Base-by-base conservation (phyloP, 768 basidiomycete genomes). In the Trametes gibbosa region DNA sequence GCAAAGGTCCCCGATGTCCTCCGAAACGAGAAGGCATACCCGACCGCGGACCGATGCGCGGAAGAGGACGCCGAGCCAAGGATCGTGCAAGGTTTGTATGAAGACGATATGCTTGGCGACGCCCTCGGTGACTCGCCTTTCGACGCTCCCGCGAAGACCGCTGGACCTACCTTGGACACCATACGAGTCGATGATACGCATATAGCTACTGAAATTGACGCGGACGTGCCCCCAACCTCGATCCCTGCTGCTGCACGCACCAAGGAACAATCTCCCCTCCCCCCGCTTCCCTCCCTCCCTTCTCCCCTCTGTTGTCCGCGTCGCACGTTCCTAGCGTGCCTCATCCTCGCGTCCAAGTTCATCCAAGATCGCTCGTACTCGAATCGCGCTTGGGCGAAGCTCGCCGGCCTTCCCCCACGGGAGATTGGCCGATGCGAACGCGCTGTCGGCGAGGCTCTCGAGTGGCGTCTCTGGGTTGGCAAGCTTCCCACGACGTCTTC, bases 401-500 rank as follows among this genome's bases (percentile, higher is more conserved):
- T 98, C 6, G 90, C 90, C n/a, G 93, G 94, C 17, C 80, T 98
- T 2, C 84, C 87, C 0, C 85, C 92, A 5, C 76, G 85, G 41
- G 95, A 98, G 76, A 90, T 98, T 51, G 86, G 91, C 39, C 83
- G 85, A 17, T 95, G 92, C 68, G 95, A 98, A 73, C 84, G 90
- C 23, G 90, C 90, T 0, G 83, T 98, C 41, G 90, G 93, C 23
- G 85, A 86, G 69, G 87, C 92, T 9, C 81, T 96, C 19, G 86
- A 87, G 60, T 96, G 92, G 91, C 83, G 90, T n/a, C 83, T 95
- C 23, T 95, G 92, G 92, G 91, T 95, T 40, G 92, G 92, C 56
- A 92, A 92, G 73, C 74, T 77, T 66, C 74, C 75, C 52, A 42
- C 56, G n/a, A 21, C 61, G 51, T 53, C 61, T 25, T 23, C 51